Evolutionary conservation across 805 yeast genomes (phyloP).

Genomic region (Monosporozyma solicola): DNA sequence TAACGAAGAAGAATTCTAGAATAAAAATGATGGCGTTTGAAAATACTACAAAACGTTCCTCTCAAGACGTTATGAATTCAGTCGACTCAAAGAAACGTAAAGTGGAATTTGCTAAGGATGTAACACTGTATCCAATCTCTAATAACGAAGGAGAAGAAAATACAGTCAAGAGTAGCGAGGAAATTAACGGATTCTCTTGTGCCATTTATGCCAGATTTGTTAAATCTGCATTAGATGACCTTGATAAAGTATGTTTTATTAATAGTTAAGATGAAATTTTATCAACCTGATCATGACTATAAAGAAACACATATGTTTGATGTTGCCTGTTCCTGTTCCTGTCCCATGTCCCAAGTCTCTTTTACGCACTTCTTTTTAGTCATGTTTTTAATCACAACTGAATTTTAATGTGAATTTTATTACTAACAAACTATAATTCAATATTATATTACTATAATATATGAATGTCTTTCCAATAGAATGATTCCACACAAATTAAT

Average conservation of each 20-base stretch:
- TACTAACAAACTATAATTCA: constrained; percentile 11
- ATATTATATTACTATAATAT: background rate
- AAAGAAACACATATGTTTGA: background rate
- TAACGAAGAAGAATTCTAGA: background rate
- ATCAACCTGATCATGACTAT: background rate
- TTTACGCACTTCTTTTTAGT: constrained; percentile 3
- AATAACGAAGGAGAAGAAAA: constrained; percentile 1
- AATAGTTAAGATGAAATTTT: background rate
- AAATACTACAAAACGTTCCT: constrained; percentile 18
- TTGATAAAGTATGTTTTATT: constrained; percentile 44
- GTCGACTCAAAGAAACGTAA: constrained; percentile 24
- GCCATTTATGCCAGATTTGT: constrained; percentile 39
- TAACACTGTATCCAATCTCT: constrained; percentile 11
- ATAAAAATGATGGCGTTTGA: constrained; percentile 27
- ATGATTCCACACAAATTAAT: constrained; percentile 48
- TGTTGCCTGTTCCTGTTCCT: background rate
- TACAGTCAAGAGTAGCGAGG: constrained; percentile 6
- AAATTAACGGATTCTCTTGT: constrained; percentile 24
- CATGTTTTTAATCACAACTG: background rate
- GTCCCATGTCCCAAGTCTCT: background rate
- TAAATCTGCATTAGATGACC: constrained; percentile 57
- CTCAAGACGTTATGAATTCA: constrained; percentile 8
- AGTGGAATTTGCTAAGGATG: constrained; percentile 26
- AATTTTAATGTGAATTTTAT: background rate
- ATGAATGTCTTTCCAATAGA: constrained; percentile 16